Conservation (phyloP, 2,329 filamentous ascomycete genomes). For the Aspergillus quadrilineatus region DNA sequence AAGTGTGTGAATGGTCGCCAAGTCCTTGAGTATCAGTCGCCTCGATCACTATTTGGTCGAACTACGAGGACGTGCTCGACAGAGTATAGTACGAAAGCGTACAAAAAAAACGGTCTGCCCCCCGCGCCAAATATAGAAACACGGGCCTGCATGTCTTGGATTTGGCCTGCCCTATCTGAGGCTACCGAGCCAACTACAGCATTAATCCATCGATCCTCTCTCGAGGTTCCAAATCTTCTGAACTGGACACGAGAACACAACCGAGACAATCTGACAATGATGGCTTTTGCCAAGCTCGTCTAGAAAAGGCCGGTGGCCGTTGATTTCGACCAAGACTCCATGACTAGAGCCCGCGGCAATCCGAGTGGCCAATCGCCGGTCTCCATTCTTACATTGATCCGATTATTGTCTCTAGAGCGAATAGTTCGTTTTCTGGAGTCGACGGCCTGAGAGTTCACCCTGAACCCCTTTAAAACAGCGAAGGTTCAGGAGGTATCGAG, state of each 20-base stretch:
- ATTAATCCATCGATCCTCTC: background rate
- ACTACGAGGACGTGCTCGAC: background rate
- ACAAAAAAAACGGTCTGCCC: background rate
- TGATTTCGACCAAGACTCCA: constrained; percentile 1
- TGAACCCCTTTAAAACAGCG: background rate
- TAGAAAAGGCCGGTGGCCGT: background rate
- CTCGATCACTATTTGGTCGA: background rate
- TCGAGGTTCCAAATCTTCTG: too few relatives aligned
- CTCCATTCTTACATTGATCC: background rate
- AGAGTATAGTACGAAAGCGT: background rate
- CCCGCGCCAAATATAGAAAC: constrained; percentile 22
- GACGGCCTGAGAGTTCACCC: background rate
- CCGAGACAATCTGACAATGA: background rate
- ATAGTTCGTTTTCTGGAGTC: constrained; percentile 1
- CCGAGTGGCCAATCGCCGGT: constrained; percentile 4
- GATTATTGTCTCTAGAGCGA: constrained; percentile 5
- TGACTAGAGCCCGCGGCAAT: background rate
- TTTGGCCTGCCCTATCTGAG: background rate
- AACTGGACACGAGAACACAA: background rate
- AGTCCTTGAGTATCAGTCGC: too few relatives aligned
- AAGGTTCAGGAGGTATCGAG: background rate
- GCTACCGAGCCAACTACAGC: too few relatives aligned
- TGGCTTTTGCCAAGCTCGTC: constrained; percentile 7
- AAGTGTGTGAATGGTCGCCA: background rate
- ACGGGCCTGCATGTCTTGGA: constrained; percentile 22